Conservation (phyloP, 805 yeast species). For the Candida argentea region DNA sequence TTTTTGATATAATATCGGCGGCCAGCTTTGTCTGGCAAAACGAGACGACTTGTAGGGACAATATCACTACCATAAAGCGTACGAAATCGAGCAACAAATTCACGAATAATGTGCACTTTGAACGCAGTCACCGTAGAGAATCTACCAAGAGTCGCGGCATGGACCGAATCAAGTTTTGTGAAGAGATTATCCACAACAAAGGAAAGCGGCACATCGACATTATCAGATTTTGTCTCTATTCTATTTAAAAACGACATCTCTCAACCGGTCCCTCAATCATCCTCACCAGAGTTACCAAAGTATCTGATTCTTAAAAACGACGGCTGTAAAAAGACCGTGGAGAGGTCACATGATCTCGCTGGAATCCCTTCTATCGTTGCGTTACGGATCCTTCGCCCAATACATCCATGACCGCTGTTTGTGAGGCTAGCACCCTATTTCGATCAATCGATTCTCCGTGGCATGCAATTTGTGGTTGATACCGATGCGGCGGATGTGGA, state of each 20-base stretch:
- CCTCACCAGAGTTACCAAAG: no score
- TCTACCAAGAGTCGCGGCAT: constrained; percentile 14
- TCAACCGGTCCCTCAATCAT: constrained; percentile 2
- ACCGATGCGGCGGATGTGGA: constrained; percentile 77
- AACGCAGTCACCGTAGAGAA: constrained; percentile 15
- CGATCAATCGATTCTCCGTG: no score
- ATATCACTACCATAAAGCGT: constrained; percentile 39
- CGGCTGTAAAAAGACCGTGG: constrained; percentile 32
- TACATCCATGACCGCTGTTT: no score
- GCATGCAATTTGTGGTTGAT: no score
- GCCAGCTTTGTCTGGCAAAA: constrained; percentile 54
- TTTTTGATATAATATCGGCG: constrained; percentile 60
- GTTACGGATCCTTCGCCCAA: no score
- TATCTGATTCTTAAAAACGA: no score
- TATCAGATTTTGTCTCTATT: constrained; percentile 14
- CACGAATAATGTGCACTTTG: constrained; percentile 16
- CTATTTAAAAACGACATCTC: constrained; percentile 2
- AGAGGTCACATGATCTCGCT: no score
- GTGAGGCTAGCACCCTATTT: no score
- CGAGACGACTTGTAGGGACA: constrained; percentile 54
- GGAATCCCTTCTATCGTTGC: no score
- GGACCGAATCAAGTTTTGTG: constrained; percentile 26
- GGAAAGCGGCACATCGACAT: no score
- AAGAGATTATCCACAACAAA: constrained; percentile 33
- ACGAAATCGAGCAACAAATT: constrained; percentile 21